These are phyloP conservation scores for Alternaria sp. DNA, from an alignment of 2,329 filamentous ascomycete genomes.

Conservation along the genomic window DNA sequence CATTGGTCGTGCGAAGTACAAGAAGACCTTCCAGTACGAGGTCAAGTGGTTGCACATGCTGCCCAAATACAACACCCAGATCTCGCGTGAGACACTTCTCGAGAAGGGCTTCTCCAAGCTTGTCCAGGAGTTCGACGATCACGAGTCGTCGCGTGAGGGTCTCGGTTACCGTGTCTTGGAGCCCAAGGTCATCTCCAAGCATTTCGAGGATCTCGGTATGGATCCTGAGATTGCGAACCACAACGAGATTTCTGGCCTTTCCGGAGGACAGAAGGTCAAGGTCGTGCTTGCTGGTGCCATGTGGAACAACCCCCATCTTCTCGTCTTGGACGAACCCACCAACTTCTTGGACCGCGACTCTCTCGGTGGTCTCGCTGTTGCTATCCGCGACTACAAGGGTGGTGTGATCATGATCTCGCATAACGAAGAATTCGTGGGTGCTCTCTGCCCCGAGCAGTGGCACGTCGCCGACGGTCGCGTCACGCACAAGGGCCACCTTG, in stretches of 20 bases:
- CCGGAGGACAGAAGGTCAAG: conserved; percentile 98
- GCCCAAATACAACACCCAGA: conserved; percentile 90
- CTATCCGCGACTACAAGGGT: conserved; percentile 97
- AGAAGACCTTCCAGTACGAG: conserved; percentile 99
- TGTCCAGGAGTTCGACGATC: conserved; percentile 97
- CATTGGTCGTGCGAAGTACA: conserved; percentile 96
- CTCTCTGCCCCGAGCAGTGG: conserved; percentile 95
- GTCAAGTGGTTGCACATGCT: conserved; percentile 90
- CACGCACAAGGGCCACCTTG: conserved; percentile 78
- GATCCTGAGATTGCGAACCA: conserved; percentile 99
- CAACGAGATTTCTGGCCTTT: conserved; percentile 95
- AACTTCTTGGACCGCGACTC: conserved; percentile 99
- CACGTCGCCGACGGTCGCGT: conserved; percentile 88
- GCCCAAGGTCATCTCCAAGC: conserved; percentile 92
- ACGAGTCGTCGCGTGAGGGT: conserved; percentile 98
- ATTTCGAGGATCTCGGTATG: conserved; percentile 95
- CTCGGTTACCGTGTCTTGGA: conserved; percentile 93
- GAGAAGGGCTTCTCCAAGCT: conserved; percentile 90
- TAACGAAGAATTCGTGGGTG: conserved; percentile 98
- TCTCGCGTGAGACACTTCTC: conserved; percentile 88
- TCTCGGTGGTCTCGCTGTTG: conserved; percentile 93
- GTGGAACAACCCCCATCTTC: conserved; percentile 98
- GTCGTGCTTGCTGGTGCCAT: conserved; percentile 94
- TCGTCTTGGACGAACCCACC: conserved; percentile 97
- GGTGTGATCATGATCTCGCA: conserved; percentile 99